Base-by-base conservation (phyloP, 805 yeast species). In the Zygotorulaspora florentina region DNA sequence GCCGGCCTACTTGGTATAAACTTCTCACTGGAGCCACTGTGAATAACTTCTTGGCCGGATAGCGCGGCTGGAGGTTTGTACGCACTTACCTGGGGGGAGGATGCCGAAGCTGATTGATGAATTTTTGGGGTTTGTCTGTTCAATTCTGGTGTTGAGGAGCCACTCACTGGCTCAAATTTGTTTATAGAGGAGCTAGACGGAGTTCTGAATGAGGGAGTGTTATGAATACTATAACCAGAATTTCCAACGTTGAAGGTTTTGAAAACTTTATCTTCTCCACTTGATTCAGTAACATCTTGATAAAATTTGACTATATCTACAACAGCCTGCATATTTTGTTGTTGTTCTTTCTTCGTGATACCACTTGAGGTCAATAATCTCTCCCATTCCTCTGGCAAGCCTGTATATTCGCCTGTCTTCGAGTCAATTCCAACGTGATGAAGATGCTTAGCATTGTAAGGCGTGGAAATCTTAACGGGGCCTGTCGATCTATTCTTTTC, bases 321-420 rank as follows among this genome's bases (percentile, higher is more conserved):
- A 4, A 93, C 96, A 1, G 96, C 96, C 64, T 87, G 90, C 1
- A 97, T 96, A 65, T 93, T 87, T 50, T 84, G 86, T 61, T 83
- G 83, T 68, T 88, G 96, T 58, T 93, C 99, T 52, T 79, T 85
- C 52, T 78, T 81, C 5, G 96, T 80, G 48, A 93, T 89, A 43
- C 96, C 96, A 57, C 89, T 85, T 1, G 93, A 86, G 10, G 83
- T 76, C 43, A 93, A 73, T 29, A 90, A 72, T 51, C 79, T 77
- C 51, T 88, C 88, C 99, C 99, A 93, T 58, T 88, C 95, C 25
- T 79, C 83, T 0, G 99, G 99, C 35, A 93, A 71, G 2, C 97
- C 98, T 0, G 93, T 87, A 63, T 85, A 91, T 36, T 86, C 85
- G 10, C 96, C 96, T 16, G 88, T 78, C 51, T 77, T 79, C 3